Percentiles rank a stretch among this genome's conserved stretches.
phyloP scores from a whole-genome alignment of 2,329 filamentous ascomycete genomes.

The Dactylellina haptotyla region DNA sequence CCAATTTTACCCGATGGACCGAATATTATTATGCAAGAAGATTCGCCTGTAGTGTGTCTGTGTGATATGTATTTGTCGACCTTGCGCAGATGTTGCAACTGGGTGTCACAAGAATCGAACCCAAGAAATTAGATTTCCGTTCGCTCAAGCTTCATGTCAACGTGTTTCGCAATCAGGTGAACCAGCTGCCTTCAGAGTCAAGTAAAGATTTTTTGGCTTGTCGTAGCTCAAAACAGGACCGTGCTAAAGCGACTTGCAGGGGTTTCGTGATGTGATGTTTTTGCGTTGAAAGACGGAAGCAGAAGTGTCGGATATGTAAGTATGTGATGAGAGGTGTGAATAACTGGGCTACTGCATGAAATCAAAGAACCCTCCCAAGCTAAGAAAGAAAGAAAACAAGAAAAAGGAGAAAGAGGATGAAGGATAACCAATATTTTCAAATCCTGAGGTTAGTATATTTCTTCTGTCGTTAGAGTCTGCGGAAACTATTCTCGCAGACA shows the following conservation, averaged over 20 bases:
- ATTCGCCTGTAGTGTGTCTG: background rate
- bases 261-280: constrained; percentile 28
- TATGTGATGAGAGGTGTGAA: background rate
- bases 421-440: no score
- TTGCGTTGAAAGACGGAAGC: constrained; percentile 46
- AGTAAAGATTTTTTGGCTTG: background rate
- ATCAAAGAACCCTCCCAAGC: constrained; percentile 46
- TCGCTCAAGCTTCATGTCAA: constrained; percentile 9
- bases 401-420: background rate
- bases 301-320: constrained; percentile 13
- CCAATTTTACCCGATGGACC: constrained; percentile 43
- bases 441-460: background rate
- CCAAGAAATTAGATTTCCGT: constrained; percentile 16
- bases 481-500: constrained; percentile 25
- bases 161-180: constrained; percentile 49
- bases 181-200: constrained; percentile 26
- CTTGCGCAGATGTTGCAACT: constrained; percentile 43
- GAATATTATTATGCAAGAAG: constrained; percentile 10
- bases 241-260: constrained; percentile 22
- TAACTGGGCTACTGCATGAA: background rate
- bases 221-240: background rate
- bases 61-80: constrained; percentile 5
- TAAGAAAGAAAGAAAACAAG: background rate
- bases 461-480: constrained; percentile 22
- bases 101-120: constrained; percentile 40